phyloP scores from a whole-genome alignment of 805 yeast genomes.

The Myxozyma monticola region DNA sequence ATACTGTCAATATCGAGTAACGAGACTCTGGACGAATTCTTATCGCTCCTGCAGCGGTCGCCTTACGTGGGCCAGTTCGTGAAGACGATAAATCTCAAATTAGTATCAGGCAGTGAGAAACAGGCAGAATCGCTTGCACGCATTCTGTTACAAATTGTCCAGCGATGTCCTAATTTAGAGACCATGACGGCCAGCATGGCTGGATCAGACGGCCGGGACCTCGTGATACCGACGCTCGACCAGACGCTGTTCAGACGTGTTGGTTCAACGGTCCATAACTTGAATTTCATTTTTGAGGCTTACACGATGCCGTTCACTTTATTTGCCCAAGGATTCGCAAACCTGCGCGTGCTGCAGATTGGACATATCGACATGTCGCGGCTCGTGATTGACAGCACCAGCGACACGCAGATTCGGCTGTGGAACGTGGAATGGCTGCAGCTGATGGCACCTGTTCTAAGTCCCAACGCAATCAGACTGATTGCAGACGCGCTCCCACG shows the following conservation, averaged over 20 bases:
- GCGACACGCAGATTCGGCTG: constrained; percentile 6
- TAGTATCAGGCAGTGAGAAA: background rate
- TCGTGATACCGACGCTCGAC: constrained; percentile 8
- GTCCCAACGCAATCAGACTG: constrained; percentile 10
- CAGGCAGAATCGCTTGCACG: constrained; percentile 5
- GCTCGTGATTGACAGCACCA: background rate
- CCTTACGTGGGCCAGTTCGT: constrained; percentile 10
- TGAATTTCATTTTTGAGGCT: constrained; percentile 12
- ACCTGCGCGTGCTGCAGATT: constrained; percentile 8
- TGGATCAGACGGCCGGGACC: constrained; percentile 8
- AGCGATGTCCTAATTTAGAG: constrained; percentile 8
- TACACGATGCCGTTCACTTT: constrained; percentile 18
- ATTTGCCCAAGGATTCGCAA: constrained; percentile 20
- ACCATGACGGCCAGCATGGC: constrained; percentile 10
- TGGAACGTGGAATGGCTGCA: constrained; percentile 12
- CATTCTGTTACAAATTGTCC: background rate
- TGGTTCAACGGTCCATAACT: constrained; percentile 1
- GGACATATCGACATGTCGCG: constrained; percentile 19
- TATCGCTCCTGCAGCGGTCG: background rate
- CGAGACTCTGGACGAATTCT: constrained; percentile 5
- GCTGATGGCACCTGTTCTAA: constrained; percentile 6
- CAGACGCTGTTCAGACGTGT: background rate
- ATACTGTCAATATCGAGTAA: constrained; percentile 3
- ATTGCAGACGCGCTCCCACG: constrained; percentile 16
- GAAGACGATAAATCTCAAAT: constrained; percentile 6